Percentiles rank a stretch among this genome's conserved stretches.
These are phyloP conservation scores for Diaporthe sp. DNA, from an alignment of 2,329 filamentous ascomycete genomes.

Conservation along the genomic window DNA sequence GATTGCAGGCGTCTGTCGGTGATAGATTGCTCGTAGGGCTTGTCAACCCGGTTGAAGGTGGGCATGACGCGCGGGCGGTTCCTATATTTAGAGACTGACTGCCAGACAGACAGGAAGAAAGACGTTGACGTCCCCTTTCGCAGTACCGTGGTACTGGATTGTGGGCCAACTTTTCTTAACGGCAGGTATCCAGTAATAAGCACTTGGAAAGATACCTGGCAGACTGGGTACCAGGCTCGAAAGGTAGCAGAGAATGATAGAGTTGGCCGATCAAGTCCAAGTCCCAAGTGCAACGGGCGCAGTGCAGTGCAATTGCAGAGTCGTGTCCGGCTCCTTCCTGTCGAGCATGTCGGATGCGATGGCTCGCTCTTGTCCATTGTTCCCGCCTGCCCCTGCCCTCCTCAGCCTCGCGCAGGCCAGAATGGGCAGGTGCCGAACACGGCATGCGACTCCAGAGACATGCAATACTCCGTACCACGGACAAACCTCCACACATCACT, in stretches of 20 bases:
- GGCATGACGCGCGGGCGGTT: slow-evolving; percentile 23
- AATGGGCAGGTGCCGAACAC: slow-evolving; percentile 13
- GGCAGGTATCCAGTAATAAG: neutral
- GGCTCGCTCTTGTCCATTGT: neutral
- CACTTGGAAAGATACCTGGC: neutral
- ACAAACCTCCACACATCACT: slow-evolving; percentile 21
- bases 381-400: neutral
- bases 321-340: slow-evolving; percentile 17
- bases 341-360: slow-evolving; percentile 4
- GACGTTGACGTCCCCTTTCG: slow-evolving; percentile 1
- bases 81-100: slow-evolving; percentile 20
- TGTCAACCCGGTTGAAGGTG: slow-evolving; percentile 16
- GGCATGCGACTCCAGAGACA: neutral
- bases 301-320: neutral
- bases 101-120: neutral
- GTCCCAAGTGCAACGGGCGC: neutral
- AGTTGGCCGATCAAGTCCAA: slow-evolving; percentile 2
- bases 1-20: slow-evolving; percentile 3
- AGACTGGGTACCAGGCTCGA: neutral
- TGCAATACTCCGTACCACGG: slow-evolving; percentile 20
- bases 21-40: slow-evolving; percentile 27
- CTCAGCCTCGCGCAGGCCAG: neutral
- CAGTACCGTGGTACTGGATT: neutral
- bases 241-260: neutral
- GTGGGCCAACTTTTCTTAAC: neutral